Evolutionary conservation across 768 basidiomycete genomes (phyloP).

Genomic region (Phallus indusiatus): DNA sequence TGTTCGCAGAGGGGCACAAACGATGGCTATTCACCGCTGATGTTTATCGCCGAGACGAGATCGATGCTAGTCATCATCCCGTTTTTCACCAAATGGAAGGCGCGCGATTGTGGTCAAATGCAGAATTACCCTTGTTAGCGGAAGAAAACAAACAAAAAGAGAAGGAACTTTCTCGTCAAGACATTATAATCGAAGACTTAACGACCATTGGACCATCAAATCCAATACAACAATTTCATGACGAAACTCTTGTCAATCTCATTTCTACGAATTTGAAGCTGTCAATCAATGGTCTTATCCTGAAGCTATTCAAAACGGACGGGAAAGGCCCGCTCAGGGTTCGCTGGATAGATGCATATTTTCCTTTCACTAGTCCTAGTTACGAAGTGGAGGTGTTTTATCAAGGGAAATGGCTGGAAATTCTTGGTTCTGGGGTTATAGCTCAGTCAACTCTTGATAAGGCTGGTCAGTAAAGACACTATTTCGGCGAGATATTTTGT

Average conservation of each 20-base stretch:
- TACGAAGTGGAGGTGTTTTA: slow-evolving; percentile 98
- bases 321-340: slow-evolving; percentile 70
- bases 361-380: slow-evolving; percentile 96
- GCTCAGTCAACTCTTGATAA: slow-evolving; percentile 80
- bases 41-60: slow-evolving; percentile 97
- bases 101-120: slow-evolving; percentile 56
- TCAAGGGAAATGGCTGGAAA: slow-evolving; percentile 94
- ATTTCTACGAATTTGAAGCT: slow-evolving; percentile 84
- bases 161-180: slow-evolving; percentile 51
- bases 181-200: slow-evolving; percentile 82
- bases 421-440: slow-evolving; percentile 89
- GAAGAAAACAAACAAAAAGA: slow-evolving; percentile 63
- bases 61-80: slow-evolving; percentile 93
- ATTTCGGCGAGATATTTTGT: neutral
- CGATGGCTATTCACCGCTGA: slow-evolving; percentile 92
- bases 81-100: slow-evolving; percentile 99
- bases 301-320: slow-evolving; percentile 66
- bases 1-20: slow-evolving; percentile 65
- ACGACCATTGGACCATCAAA: slow-evolving; percentile 66
- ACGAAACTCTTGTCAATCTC: slow-evolving; percentile 59
- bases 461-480: slow-evolving; percentile 52
- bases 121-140: slow-evolving; percentile 44
- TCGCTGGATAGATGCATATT: slow-evolving; percentile 96
- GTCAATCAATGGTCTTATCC: slow-evolving; percentile 77
- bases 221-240: slow-evolving; percentile 71